Conservation (phyloP, 2,329 filamentous ascomycete genomes). For the Parascedosporium putredinis region DNA sequence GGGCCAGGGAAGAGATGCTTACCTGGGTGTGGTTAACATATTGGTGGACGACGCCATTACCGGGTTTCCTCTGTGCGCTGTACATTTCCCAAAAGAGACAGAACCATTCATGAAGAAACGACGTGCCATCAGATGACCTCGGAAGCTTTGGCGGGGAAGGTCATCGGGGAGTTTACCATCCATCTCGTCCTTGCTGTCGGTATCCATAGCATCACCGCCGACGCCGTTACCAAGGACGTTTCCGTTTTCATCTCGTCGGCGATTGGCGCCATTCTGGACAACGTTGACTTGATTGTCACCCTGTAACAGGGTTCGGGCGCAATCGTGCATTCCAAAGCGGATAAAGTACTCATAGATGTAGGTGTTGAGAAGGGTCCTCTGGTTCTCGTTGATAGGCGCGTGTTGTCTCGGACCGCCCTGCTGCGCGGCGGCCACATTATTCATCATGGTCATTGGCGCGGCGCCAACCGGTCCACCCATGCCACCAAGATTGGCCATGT, state of each 20-base stretch:
- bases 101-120: conserved; percentile 97
- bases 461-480: conserved; percentile 55
- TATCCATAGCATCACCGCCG: conserved; percentile 68
- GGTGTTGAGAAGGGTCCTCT: conserved; percentile 60
- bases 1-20: conserved; percentile 20
- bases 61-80: conserved; percentile 65
- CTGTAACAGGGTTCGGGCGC: conserved; percentile 63
- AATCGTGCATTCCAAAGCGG: conserved; percentile 72
- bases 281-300: conserved; percentile 58
- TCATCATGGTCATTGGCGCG: conserved; percentile 54
- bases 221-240: conserved; percentile 54
- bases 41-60: conserved; percentile 54
- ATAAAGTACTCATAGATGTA: conserved; percentile 91
- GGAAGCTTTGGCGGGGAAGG: conserved; percentile 66
- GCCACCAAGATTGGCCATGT: conserved; percentile 60
- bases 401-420: conserved; percentile 16
- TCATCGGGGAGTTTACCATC: conserved; percentile 68
- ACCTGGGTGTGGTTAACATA: conserved; percentile 82
- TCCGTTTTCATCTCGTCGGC: conserved; percentile 56
- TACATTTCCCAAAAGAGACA: conserved; percentile 96
- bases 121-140: conserved; percentile 54
- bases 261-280: conserved; percentile 58
- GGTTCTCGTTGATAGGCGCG: conserved; percentile 26
- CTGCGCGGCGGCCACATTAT: conserved; percentile 31
- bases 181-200: conserved; percentile 69